Base-by-base conservation (phyloP, 192 early-diverging fungal genomes). In the Diversispora eburnea region DNA sequence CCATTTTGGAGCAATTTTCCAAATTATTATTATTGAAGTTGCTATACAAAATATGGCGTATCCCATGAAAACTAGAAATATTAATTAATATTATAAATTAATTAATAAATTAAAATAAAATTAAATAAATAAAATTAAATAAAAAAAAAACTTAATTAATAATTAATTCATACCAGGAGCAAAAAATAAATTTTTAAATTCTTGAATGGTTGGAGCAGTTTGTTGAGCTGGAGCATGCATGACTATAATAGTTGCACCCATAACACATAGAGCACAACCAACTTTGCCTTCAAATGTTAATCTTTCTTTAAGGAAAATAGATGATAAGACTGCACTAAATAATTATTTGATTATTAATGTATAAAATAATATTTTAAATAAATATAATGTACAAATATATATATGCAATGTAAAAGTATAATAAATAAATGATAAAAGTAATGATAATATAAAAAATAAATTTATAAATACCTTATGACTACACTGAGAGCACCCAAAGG, bases 401-500 rank as follows among this genome's bases (percentile, higher is more conserved):
- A n/a, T n/a, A n/a, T n/a, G n/a, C n/a, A 0, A 13, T 54, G n/a
- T 54, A 54, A 54, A 51, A 9, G 12, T 54, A 54, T 54, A 54
- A 9, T 33, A 2, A 33, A 54, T 54, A 4, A 54, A 54, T 4
- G 4, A 9, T 17, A 54, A 12, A 1, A 66, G 61, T 13, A 64
- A 62, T 19, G 59, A 56, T 17, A n/a, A 8, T 33, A 67, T n/a
- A n/a, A n/a, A n/a, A n/a, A n/a, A n/a, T n/a, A n/a, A n/a, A n/a
- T 13, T 15, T 10, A 49, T 13, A 67, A 15, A 43, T 84, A 88
- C 87, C 85, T 93, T 41, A 95, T 86, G 60, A 98, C 88, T 8
- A 96, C 95, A 80, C 91, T 93, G 13, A 93, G 83, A 22, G 95
- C 95, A 42, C 96, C 96, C 47, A 98, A 80, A 48, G 96, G 96